These are phyloP conservation scores for Yamadazyma atmosphaerica DNA, from an alignment of 1,139 yeast species.

Conservation along the genomic window DNA sequence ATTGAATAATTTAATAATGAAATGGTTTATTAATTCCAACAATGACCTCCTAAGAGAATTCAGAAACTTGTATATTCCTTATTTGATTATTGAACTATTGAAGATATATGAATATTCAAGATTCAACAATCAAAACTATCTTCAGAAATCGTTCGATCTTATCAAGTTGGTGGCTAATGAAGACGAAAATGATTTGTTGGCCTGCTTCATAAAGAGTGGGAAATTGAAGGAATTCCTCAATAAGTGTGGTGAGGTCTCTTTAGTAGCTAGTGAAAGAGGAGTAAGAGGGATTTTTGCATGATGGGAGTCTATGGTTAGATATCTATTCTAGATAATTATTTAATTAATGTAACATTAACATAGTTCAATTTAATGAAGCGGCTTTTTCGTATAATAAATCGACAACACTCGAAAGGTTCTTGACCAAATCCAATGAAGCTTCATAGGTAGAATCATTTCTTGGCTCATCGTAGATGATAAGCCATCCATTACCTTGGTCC, in stretches of 20 bases:
- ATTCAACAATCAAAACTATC: conserved; percentile 36
- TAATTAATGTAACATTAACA: conserved; percentile 3
- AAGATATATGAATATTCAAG: conserved; percentile 50
- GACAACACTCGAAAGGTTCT: conserved; percentile 84
- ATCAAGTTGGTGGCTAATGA: conserved; percentile 52
- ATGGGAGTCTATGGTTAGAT: conserved; percentile 5
- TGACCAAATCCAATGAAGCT: conserved; percentile 81
- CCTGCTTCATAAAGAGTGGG: conserved; percentile 61
- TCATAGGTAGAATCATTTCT: conserved; percentile 87
- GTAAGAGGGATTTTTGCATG: conserved; percentile 33
- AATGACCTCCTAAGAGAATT: conserved; percentile 47
- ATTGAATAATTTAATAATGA: conserved; percentile 26
- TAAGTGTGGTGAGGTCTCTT: conserved; percentile 57
- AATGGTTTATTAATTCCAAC: conserved; percentile 39
- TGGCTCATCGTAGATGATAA: conserved; percentile 88
- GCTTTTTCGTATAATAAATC: conserved; percentile 95
- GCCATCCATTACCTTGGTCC: conserved; percentile 99
- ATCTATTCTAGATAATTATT: neutral
- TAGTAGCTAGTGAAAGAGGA: conserved; percentile 45
- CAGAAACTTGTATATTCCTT: conserved; percentile 73
- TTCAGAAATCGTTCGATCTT: conserved; percentile 57
- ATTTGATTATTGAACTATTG: conserved; percentile 62
- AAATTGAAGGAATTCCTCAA: conserved; percentile 61
- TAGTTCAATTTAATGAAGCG: conserved; percentile 58
- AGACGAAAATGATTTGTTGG: conserved; percentile 37